These are phyloP conservation scores for Sporisorium exsertum DNA, from an alignment of 1,284 basidiomycete genomes.

Conservation along the genomic window DNA sequence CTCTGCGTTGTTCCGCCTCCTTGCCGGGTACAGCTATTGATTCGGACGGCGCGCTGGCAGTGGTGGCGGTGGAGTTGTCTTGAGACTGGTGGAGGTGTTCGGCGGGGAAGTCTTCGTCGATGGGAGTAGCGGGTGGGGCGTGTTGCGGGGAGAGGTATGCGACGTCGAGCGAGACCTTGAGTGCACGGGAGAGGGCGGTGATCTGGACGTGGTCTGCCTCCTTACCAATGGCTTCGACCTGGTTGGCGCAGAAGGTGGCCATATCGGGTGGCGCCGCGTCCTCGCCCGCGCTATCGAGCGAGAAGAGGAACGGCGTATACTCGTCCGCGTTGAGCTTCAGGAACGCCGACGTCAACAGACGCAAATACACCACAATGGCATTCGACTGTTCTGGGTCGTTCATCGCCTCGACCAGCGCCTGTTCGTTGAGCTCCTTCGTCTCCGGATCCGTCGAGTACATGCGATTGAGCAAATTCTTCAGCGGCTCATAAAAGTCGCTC, in stretches of 20 bases:
- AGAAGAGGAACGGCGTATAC: constrained; percentile 60
- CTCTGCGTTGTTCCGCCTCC: constrained; percentile 20
- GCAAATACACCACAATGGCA: constrained; percentile 62
- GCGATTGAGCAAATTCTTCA: constrained; percentile 42
- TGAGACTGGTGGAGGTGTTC: constrained; percentile 16
- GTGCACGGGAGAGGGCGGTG: constrained; percentile 55
- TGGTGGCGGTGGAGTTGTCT: neutral
- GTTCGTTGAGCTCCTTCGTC: constrained; percentile 46
- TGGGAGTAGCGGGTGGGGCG: constrained; percentile 49
- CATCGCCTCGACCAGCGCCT: constrained; percentile 48
- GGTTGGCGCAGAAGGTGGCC: constrained; percentile 55
- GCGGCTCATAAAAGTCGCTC: constrained; percentile 61
- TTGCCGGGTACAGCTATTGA: constrained; percentile 46
- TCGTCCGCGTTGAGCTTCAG: constrained; percentile 61
- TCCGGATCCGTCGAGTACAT: constrained; percentile 54
- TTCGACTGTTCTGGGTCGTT: constrained; percentile 63
- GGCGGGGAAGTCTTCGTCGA: constrained; percentile 34
- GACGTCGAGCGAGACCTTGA: constrained; percentile 59
- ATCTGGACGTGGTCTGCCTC: constrained; percentile 67
- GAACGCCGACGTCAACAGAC: constrained; percentile 55
- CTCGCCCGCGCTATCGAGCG: constrained; percentile 24
- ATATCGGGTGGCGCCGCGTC: constrained; percentile 44
- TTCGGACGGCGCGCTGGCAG: neutral
- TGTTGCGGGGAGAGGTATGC: constrained; percentile 56
- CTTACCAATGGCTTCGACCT: constrained; percentile 64